A percentile compares a stretch with the other conserved stretches of the same genome.
These are phyloP conservation scores for Hanseniaspora uvarum DNA, from an alignment of 1,139 yeast species.

Conservation along the genomic window DNA sequence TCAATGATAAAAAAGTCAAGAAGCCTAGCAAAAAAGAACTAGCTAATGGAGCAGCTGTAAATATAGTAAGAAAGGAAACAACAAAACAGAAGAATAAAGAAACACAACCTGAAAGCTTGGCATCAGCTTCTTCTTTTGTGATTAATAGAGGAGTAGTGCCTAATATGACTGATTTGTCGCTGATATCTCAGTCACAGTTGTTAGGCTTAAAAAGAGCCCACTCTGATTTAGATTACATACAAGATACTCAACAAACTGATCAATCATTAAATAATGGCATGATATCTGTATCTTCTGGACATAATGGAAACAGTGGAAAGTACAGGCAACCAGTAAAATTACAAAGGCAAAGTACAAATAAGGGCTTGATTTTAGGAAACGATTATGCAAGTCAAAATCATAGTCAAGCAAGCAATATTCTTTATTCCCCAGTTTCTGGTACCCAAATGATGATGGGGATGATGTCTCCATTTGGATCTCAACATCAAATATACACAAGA, in stretches of 20 bases:
- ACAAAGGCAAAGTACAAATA: conserved; percentile 5
- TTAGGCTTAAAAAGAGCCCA: conserved; percentile 3
- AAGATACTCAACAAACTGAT: neutral
- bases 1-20: conserved; percentile 17
- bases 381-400: neutral
- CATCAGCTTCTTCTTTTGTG: conserved; percentile 23
- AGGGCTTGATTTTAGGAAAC: neutral
- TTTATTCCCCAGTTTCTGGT: conserved; percentile 4
- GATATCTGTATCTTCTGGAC: neutral
- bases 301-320: neutral
- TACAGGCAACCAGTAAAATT: conserved; percentile 5
- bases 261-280: neutral
- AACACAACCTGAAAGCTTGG: conserved; percentile 23
- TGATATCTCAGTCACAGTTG: neutral
- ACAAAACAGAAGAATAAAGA: conserved; percentile 21
- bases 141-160: neutral
- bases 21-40: conserved; percentile 18
- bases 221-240: neutral
- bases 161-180: neutral
- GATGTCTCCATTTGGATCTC: conserved; percentile 5
- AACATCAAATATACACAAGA: neutral
- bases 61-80: conserved; percentile 19
- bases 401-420: neutral
- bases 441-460: conserved; percentile 1
- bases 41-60: conserved; percentile 19